Evolutionary conservation across 208 protist genomes (phyloP), one percentile per base, ranked within the genome.

Genomic region (Eutreptiella sp.): DNA sequence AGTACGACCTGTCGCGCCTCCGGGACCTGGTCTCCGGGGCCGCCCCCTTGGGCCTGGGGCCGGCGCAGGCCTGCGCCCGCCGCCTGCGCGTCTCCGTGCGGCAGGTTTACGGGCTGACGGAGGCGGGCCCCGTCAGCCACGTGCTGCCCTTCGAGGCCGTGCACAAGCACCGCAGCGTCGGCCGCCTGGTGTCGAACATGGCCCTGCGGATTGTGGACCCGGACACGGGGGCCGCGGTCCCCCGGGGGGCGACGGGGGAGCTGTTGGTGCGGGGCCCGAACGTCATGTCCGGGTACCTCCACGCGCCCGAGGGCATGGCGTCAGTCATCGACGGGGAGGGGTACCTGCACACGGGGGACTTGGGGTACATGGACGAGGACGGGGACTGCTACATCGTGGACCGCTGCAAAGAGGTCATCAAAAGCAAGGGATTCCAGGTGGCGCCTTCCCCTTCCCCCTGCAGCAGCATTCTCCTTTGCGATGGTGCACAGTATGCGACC

Each of bases 331-430:
- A 28, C 23, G 57, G 72, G 21, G 75, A 86, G 24, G 79, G 76
- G 27, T 88, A 68, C 66, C 68, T 87, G 39, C 74, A 72, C 45
- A 88, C 83, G 21, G 82, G 83, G 39, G 83, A 89, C 48, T 84
- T 89, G 38, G 80, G 73, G 27, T 50, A 68, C 26, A 52, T 77
- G 16, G 78, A 88, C 36, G 66, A 53, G 1, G 34, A 46, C 26
- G 71, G 47, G 9, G 61, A 68, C 29, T 24, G 76, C 21, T 60
- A 65, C 48, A 80, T 88, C 53, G 66, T 68, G 4, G 84, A 87
- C 57, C 71, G 86, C 43, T 55, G 84, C 23, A 92, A 92, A 57
- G 85, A 91, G 55, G 69, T 92, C 19, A 92, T 92, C 60, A 92
- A 92, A 66, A 81, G 73, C 68, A 92, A 92, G 55, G 85, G 85